Base-by-base conservation (phyloP, 495 filamentous ascomycete genomes). In the Xylaria venustula region DNA sequence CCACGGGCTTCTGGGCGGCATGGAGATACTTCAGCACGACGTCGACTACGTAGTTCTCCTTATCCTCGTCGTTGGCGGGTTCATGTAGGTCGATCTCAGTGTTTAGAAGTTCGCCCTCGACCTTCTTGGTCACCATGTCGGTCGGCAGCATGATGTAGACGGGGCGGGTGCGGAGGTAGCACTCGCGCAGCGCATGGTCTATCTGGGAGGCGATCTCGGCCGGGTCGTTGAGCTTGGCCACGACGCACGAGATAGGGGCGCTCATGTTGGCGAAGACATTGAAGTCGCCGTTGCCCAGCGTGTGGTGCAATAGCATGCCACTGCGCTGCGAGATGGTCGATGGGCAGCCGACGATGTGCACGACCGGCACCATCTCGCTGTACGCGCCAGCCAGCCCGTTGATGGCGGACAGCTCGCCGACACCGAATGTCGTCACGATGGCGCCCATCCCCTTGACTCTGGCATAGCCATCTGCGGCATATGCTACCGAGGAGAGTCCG, bases 211-310 rank as follows among this genome's bases (percentile, higher is more conserved):
- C 84, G 17, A 88, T 88, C 58, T 92, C 86, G 50, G 77, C 66
- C 1, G 87, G 83, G 40, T 93, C 82, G 55, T 85, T 87, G 47
- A 98, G 79, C 28, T 83, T 84, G 9, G 87, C 86, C 32, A 86
- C 77, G 30, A 85, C 82, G 69, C 87, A 90, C 6, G 90, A 88
- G 62, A 97, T 87, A 22, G 83, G 74, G 14, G 76, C 75, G 68
- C 79, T 88, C 88, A 97, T 97, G 61, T 87, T 81, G 62, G 83
- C 78, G 68, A 94, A 97, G n/a, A 90, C 90, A 57, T 89, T 85
- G 73, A 90, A 94, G 69, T 94, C 88, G 28, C 93, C 93, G 68
- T 96, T 94, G 32, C 92, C 93, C 14, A 98, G 86, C 1, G 93
- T 96, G 74, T 98, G 93, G 71, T 98, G 93, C 12, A 98, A 80